These are phyloP conservation scores for Metroxylon sagu DNA, from an alignment of 176 grass and related monocot genomes.

Conservation along the genomic window DNA sequence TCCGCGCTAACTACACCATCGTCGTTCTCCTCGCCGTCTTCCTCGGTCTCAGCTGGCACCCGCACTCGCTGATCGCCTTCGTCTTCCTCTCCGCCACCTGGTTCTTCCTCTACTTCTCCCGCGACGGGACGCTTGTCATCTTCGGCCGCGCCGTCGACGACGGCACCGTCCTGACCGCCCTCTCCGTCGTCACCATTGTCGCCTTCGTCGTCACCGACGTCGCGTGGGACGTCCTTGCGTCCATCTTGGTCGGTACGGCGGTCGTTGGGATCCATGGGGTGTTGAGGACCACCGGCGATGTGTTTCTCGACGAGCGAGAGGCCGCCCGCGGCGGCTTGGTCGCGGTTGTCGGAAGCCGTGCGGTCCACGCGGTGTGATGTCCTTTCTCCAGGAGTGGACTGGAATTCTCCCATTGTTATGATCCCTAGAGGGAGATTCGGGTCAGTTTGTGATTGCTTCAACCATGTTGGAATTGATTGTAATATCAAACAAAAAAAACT, in stretches of 20 bases:
- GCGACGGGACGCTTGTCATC: constrained; percentile 46
- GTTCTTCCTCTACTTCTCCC: constrained; percentile 92
- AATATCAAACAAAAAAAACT: too few species aligned
- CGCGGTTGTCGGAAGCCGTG: constrained; percentile 23
- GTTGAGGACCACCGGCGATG: constrained; percentile 66
- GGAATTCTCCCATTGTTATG: too few species aligned
- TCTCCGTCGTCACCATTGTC: constrained; percentile 59
- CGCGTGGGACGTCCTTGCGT: constrained; percentile 63
- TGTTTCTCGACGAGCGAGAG: constrained; percentile 80
- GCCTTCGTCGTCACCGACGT: constrained; percentile 73
- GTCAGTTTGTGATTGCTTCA: too few species aligned
- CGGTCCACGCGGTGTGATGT: constrained; percentile 46
- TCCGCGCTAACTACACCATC: constrained; percentile 80
- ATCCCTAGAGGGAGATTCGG: too few species aligned
- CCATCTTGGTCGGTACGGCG: constrained; percentile 35
- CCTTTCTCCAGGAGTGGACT: too few species aligned
- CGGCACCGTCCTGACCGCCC: constrained; percentile 63
- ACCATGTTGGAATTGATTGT: too few species aligned
- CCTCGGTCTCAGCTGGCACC: constrained; percentile 69
- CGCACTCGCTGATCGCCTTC: constrained; percentile 49
- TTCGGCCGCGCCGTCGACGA: constrained; percentile 66
- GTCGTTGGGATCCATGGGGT: constrained; percentile 47
- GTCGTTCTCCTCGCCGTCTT: constrained; percentile 36
- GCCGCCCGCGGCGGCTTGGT: constrained; percentile 53
- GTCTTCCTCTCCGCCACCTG: constrained; percentile 56